Percentiles rank a stretch among this genome's conserved stretches.
phyloP scores from a whole-genome alignment of 371 early-diverging fungal species.

The Mucor piriformis region DNA sequence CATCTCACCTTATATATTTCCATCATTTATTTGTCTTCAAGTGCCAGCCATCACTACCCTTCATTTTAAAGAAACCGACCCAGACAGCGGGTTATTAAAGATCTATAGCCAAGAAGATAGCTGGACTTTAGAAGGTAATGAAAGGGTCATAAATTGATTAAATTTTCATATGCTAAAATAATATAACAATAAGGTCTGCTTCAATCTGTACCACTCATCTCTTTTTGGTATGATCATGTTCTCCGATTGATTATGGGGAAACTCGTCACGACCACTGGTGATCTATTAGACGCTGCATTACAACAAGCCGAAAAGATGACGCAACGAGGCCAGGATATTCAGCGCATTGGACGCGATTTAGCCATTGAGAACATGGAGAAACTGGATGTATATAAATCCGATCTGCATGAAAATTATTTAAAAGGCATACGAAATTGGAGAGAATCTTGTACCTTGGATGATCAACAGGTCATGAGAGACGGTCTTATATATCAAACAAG shows the following conservation, averaged over 20 bases:
- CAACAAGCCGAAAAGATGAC: constrained; percentile 52
- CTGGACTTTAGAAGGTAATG: constrained; percentile 62
- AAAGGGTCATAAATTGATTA: neutral
- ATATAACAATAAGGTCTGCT: constrained; percentile 44
- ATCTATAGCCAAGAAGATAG: constrained; percentile 65
- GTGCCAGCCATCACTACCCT: constrained; percentile 62
- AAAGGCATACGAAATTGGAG: constrained; percentile 44
- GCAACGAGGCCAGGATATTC: constrained; percentile 45
- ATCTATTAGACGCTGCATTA: constrained; percentile 59
- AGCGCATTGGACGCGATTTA: constrained; percentile 43
- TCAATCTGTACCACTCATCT: constrained; percentile 63
- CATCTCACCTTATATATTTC: constrained; percentile 56
- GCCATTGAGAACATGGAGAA: constrained; percentile 51
- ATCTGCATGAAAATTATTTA: constrained; percentile 47
- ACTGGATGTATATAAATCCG: constrained; percentile 43
- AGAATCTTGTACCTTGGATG: constrained; percentile 16
- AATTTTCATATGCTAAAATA: neutral
- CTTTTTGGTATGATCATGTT: constrained; percentile 70
- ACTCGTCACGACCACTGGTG: constrained; percentile 59
- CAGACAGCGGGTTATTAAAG: constrained; percentile 50
- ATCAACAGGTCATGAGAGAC: neutral
- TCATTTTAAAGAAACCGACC: constrained; percentile 54
- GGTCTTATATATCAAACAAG: too few species aligned
- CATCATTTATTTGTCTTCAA: constrained; percentile 43
- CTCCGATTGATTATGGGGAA: constrained; percentile 59